Base-by-base conservation (phyloP, 371 early-diverging fungal species). In the Mortierella sp. region DNA sequence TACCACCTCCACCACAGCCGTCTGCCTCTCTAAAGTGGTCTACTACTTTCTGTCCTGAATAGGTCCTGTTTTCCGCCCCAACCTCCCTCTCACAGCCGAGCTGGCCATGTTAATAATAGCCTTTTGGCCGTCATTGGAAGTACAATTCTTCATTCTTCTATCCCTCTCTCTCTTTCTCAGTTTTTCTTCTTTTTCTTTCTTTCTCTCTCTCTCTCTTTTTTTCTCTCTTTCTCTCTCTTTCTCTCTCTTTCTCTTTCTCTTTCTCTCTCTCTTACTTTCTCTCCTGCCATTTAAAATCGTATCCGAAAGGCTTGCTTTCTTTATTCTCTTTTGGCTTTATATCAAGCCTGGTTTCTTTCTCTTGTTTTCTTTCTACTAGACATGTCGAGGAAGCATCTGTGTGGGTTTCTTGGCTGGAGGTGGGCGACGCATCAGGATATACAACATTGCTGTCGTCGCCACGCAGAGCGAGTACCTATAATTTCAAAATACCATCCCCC, bases 401-500 rank as follows among this genome's bases (percentile, higher is more conserved):
- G 79, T 64, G 3, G 46, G 25, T 30, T 47, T 48, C 48, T 30
- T 58, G 28, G 52, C n/a, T 28, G 18, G n/a, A 11, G 23, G 57
- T 57, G 28, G n/a, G 46, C 12, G 43, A 37, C 43, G 23, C 30
- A 59, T 18, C n/a, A 18, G 5, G 45, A 59, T 82, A 80, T 87
- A 87, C 14, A 89, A 83, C 93, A 93, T 93, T 12, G 83, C 83
- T 11, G 87, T 80, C 12, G 94, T 93, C 9, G 91, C 88, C 19
- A 85, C 80, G 19, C 92, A 89, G 21, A 93, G 84, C 18, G 89
- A 83, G 63, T 89, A 89, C 84, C 84, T 83, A 69, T 57, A 46
- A 37, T n/a, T n/a, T n/a, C n/a, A n/a, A 37, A 37, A 37, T 9
- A 37, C 37, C 50, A 16, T 14, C 50, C n/a, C 50, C 37, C 37